These are phyloP conservation scores for Colletotrichum karsti DNA, from an alignment of 2,329 filamentous ascomycete genomes.

Conservation along the genomic window DNA sequence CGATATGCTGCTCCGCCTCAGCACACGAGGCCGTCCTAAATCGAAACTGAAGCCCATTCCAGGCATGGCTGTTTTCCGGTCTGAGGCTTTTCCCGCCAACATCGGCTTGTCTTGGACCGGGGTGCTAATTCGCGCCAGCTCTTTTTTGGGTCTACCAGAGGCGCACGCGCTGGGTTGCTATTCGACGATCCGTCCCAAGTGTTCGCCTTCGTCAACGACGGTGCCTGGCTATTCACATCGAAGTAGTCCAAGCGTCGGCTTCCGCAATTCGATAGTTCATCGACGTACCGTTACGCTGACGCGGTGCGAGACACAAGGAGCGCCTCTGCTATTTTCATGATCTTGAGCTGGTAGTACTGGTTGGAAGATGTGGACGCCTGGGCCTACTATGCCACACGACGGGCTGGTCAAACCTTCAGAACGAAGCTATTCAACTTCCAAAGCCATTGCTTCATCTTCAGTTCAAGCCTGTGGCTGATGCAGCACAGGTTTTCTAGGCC, in stretches of 20 bases:
- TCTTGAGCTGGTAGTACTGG: neutral
- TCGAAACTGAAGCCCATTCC: neutral
- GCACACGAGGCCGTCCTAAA: neutral
- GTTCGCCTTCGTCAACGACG: neutral
- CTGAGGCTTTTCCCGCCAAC: neutral
- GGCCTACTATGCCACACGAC: neutral
- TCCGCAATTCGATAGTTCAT: neutral
- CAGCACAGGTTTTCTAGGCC: neutral
- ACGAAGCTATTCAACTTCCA: neutral
- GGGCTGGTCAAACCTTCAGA: neutral
- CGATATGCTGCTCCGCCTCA: slow-evolving; percentile 2
- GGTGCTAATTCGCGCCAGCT: slow-evolving; percentile 8
- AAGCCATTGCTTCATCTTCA: neutral
- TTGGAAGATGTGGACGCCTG: neutral
- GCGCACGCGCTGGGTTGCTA: neutral
- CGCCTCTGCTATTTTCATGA: neutral
- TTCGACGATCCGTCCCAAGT: neutral
- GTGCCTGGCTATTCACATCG: slow-evolving; percentile 10
- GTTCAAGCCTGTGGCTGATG: neutral
- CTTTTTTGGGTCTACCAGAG: neutral
- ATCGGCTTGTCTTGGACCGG: neutral
- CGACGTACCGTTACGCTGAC: neutral
- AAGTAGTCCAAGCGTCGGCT: slow-evolving; percentile 7
- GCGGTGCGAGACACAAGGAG: neutral
- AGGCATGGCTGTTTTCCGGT: neutral